These are phyloP conservation scores for Pseudopithomyces maydicus DNA, from an alignment of 2,329 filamentous ascomycete genomes.

Conservation along the genomic window DNA sequence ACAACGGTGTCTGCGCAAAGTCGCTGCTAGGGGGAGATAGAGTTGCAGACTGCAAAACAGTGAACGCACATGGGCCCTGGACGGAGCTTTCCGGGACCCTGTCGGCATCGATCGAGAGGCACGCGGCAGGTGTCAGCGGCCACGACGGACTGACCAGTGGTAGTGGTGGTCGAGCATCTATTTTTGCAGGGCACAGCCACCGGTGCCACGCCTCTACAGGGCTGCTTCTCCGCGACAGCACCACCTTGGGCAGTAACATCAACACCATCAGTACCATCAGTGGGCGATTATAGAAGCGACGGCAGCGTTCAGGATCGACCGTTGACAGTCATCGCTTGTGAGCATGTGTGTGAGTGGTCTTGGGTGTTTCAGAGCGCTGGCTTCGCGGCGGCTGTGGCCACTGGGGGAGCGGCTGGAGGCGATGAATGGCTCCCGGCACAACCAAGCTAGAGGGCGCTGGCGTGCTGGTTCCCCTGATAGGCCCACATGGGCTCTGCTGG, in stretches of 20 bases:
- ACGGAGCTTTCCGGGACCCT: not conserved
- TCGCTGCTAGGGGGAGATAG: too few relatives aligned
- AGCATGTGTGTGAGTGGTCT: not conserved
- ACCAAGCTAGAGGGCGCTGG: not conserved
- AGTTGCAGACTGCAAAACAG: not conserved
- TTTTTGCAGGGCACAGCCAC: constrained; percentile 7
- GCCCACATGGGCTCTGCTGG: constrained; percentile 7
- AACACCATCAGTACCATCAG: not conserved
- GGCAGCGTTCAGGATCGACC: not conserved
- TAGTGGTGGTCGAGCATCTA: not conserved
- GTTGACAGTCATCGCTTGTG: not conserved
- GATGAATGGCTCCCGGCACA: constrained; percentile 7
- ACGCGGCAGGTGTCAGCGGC: not conserved
- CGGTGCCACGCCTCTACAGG: not conserved
- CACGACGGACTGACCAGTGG: not conserved
- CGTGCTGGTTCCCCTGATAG: constrained; percentile 8
- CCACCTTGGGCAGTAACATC: not conserved
- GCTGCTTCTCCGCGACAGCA: not conserved
- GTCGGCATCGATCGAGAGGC: not conserved
- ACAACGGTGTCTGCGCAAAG: not conserved
- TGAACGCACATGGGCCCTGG: not conserved
- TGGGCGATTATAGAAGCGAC: not conserved
- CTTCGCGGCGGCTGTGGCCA: not conserved
- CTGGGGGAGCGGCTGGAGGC: not conserved
- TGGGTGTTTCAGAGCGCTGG: constrained; percentile 6